phyloP scores from a whole-genome alignment of 345 rosid species.

The Populus tremula region DNA sequence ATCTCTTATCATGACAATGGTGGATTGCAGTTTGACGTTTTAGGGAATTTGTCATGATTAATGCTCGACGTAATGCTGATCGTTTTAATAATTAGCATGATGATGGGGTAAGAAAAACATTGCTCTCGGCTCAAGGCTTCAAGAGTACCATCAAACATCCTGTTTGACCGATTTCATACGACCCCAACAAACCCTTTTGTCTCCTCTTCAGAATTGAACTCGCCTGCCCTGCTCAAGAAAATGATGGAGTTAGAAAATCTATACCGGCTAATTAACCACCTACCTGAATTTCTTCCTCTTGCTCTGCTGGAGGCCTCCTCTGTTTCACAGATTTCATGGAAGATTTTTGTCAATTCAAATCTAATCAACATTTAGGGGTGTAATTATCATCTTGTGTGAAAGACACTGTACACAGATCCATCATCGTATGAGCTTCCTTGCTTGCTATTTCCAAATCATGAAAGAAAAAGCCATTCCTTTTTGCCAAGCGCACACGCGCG shows the following conservation, averaged over 20 bases:
- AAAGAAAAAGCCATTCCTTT: neutral
- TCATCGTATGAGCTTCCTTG: neutral
- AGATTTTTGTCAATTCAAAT: too few relatives aligned
- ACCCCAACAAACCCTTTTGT: neutral
- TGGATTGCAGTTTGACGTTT: constrained; percentile 12
- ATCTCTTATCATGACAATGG: neutral
- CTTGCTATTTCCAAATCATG: neutral
- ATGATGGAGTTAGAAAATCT: neutral
- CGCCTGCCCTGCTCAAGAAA: neutral
- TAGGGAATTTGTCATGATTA: neutral
- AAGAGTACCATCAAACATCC: neutral
- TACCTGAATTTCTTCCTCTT: neutral
- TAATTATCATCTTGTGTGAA: too few relatives aligned
- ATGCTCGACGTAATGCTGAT: neutral
- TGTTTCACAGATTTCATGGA: too few relatives aligned
- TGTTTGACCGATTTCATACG: neutral
- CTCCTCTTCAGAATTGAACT: neutral
- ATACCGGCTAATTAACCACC: neutral
- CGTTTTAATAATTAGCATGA: constrained; percentile 7
- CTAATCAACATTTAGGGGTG: too few relatives aligned
- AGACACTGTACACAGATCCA: too few relatives aligned
- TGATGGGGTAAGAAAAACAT: neutral
- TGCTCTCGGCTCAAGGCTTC: neutral
- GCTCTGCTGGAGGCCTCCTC: neutral
- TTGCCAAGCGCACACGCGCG: neutral